Evolutionary conservation across 306 rosid genomes (phyloP).

Genomic region (Ziziphus jujuba): DNA sequence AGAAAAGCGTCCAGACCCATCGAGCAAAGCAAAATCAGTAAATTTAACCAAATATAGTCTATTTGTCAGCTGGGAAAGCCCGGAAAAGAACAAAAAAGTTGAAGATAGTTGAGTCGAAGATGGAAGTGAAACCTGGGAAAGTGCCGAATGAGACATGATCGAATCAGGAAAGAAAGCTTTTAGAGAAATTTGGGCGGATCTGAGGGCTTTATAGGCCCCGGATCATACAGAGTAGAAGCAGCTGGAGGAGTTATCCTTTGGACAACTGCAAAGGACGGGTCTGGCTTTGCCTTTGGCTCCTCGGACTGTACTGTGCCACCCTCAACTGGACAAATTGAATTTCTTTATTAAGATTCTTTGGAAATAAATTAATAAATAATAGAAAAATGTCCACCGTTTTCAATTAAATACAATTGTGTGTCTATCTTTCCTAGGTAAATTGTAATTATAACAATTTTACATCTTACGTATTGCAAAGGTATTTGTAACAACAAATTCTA

Average conservation of each 20-base stretch:
- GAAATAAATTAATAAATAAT: too few species aligned
- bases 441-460: too few species aligned
- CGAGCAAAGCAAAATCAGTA: constrained; percentile 7
- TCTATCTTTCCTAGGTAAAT: too few species aligned
- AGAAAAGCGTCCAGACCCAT: constrained; percentile 8
- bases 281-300: constrained; percentile 28
- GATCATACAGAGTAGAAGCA: constrained; percentile 15
- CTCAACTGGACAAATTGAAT: background rate
- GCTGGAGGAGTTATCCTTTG: constrained; percentile 38
- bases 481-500: too few species aligned
- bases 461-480: too few species aligned
- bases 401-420: too few species aligned
- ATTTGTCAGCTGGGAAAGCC: constrained; percentile 15
- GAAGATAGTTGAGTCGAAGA: background rate
- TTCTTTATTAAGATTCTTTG: background rate
- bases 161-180: constrained; percentile 18
- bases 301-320: background rate
- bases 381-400: too few species aligned
- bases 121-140: constrained; percentile 42
- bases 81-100: constrained; percentile 6
- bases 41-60: background rate
- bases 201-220: background rate
- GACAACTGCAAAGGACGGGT: constrained; percentile 44
- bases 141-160: constrained; percentile 40
- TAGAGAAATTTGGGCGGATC: background rate